Evolutionary conservation across 2,329 filamentous ascomycete genomes (phyloP).

Genomic region (Ophiosphaerella narmari): DNA sequence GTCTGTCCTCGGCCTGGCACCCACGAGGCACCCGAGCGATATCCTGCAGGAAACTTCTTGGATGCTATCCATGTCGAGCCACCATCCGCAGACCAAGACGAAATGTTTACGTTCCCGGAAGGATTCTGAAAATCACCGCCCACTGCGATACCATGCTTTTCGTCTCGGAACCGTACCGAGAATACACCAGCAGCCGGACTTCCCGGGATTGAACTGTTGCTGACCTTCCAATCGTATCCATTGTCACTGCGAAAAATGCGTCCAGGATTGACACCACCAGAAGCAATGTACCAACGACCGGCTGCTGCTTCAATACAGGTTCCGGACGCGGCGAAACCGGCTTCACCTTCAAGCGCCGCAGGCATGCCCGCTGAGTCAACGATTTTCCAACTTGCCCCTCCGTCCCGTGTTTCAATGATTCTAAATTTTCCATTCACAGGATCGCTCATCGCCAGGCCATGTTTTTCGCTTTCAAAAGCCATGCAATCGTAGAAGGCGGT

Average conservation of each 20-base stretch:
- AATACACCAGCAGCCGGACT: constrained; percentile 36
- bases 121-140: constrained; percentile 35
- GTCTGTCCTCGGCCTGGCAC: constrained; percentile 16
- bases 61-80: constrained; percentile 26
- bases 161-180: constrained; percentile 32
- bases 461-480: constrained; percentile 28
- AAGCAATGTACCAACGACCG: constrained; percentile 34
- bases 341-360: constrained; percentile 25
- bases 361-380: constrained; percentile 20
- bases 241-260: constrained; percentile 26
- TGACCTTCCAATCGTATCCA: constrained; percentile 23
- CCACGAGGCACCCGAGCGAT: constrained; percentile 34
- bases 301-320: constrained; percentile 34
- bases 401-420: constrained; percentile 33
- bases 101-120: constrained; percentile 18
- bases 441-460: constrained; percentile 35
- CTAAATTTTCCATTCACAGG: constrained; percentile 35
- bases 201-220: constrained; percentile 24
- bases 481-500: constrained; percentile 37
- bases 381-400: constrained; percentile 26
- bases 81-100: constrained; percentile 32
- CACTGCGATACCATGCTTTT: constrained; percentile 28
- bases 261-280: constrained; percentile 30
- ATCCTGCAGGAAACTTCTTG: constrained; percentile 28
- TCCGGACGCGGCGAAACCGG: constrained; percentile 32